Percentiles rank a stretch among this genome's conserved stretches.
phyloP scores from a whole-genome alignment of 306 rosid species.

The Cercis canadensis region DNA sequence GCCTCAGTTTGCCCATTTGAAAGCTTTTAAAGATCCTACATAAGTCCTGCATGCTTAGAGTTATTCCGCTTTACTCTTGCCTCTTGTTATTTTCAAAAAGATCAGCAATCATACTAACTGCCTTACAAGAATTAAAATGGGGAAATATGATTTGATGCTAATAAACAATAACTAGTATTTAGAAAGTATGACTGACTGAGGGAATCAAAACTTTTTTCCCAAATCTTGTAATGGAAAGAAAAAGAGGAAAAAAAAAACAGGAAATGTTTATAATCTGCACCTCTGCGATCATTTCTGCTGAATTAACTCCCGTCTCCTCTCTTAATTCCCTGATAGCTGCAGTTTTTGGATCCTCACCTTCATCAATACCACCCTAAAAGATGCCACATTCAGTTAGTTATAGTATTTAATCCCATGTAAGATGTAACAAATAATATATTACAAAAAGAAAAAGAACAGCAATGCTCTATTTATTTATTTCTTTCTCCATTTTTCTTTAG shows the following conservation, averaged over 20 bases:
- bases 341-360: conserved; percentile 80
- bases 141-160: conserved; percentile 12
- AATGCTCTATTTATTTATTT: not conserved
- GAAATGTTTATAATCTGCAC: conserved; percentile 40
- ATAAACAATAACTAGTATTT: not conserved
- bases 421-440: conserved; percentile 11
- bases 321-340: conserved; percentile 82
- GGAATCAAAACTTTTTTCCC: not conserved
- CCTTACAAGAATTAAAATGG: not conserved
- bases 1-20: not conserved
- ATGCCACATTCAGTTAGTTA: conserved; percentile 21
- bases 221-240: not conserved
- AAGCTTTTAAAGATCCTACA: not conserved
- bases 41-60: too few species aligned
- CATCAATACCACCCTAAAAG: conserved; percentile 83
- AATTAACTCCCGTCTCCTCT: conserved; percentile 89
- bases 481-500: not conserved
- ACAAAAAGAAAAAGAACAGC: conserved; percentile 5
- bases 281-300: conserved; percentile 84
- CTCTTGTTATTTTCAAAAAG: not conserved
- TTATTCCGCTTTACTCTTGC: too few species aligned
- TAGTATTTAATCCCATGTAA: not conserved
- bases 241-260: conserved; percentile 17
- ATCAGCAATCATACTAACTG: not conserved
- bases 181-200: not conserved